phyloP scores from a whole-genome alignment of 306 rosid species.

The Cucumis hystrix region DNA sequence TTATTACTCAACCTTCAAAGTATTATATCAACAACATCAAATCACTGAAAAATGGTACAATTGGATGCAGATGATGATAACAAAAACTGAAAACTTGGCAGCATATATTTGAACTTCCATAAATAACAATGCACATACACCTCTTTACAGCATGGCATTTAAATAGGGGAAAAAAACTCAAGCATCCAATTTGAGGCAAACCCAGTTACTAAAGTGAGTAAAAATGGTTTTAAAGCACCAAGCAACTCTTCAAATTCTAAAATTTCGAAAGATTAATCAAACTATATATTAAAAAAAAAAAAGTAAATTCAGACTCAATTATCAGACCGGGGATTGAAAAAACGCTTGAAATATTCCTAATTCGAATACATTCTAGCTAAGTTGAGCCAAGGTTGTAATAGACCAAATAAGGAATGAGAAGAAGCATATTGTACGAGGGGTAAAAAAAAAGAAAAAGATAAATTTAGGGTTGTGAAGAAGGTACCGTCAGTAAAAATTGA shows the following conservation, averaged over 20 bases:
- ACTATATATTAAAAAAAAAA: neutral
- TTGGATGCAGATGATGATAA: neutral
- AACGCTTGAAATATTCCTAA: neutral
- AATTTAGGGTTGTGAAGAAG: constrained; percentile 13
- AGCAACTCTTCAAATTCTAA: neutral
- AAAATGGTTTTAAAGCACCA: neutral
- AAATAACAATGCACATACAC: neutral
- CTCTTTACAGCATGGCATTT: neutral
- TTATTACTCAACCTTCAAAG: neutral
- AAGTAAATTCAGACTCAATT: neutral
- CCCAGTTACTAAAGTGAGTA: neutral
- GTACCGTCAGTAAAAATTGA: neutral
- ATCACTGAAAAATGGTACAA: neutral
- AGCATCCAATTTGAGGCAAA: neutral
- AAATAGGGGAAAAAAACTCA: neutral
- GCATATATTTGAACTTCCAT: neutral
- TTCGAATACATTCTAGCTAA: neutral
- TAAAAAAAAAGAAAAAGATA: neutral
- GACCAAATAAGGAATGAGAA: neutral
- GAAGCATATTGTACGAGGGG: neutral
- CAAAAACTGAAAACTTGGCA: neutral
- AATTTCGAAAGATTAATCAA: neutral
- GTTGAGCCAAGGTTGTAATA: neutral
- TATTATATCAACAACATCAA: neutral
- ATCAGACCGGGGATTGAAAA: neutral